phyloP scores from a whole-genome alignment of 768 basidiomycete species.

The Udeniomyces megalosporus region DNA sequence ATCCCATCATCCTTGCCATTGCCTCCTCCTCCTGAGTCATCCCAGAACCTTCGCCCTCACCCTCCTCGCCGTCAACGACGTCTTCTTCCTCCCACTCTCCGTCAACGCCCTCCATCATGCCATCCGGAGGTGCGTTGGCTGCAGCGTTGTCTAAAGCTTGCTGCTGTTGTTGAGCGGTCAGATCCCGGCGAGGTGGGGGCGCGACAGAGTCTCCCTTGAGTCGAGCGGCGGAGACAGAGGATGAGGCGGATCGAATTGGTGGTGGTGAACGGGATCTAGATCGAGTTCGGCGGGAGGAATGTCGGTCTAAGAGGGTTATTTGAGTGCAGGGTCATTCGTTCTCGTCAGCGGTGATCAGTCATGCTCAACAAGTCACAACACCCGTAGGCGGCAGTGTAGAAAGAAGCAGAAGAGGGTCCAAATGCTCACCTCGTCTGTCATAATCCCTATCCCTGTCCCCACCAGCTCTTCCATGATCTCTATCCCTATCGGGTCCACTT shows the following conservation, averaged over 20 bases:
- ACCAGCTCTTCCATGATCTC: not conserved
- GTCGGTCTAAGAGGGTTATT: too few relatives aligned
- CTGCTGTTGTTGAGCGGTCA: not conserved
- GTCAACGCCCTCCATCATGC: conserved; percentile 23
- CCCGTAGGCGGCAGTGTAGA: not conserved
- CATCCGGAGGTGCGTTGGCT: conserved; percentile 20
- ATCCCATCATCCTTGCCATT: conserved; percentile 83
- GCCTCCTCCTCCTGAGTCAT: conserved; percentile 42
- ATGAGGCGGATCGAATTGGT: not conserved
- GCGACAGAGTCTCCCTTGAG: conserved; percentile 4
- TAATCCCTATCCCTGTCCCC: not conserved
- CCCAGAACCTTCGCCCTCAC: conserved; percentile 27
- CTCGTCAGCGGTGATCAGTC: too few relatives aligned
- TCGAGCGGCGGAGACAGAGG: not conserved
- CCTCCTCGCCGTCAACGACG: conserved; percentile 45
- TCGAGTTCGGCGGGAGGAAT: not conserved
- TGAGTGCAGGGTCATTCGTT: too few relatives aligned
- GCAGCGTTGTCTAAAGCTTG: not conserved
- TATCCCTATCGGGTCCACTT: not conserved
- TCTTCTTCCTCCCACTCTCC: conserved; percentile 29
- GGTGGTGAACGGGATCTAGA: not conserved
- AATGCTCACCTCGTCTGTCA: not conserved
- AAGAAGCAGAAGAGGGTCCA: not conserved
- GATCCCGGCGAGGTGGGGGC: not conserved
- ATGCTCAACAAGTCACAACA: too few relatives aligned